These are phyloP conservation scores for Vigna reflexopilosa DNA, from an alignment of 306 rosid genomes.

Conservation along the genomic window DNA sequence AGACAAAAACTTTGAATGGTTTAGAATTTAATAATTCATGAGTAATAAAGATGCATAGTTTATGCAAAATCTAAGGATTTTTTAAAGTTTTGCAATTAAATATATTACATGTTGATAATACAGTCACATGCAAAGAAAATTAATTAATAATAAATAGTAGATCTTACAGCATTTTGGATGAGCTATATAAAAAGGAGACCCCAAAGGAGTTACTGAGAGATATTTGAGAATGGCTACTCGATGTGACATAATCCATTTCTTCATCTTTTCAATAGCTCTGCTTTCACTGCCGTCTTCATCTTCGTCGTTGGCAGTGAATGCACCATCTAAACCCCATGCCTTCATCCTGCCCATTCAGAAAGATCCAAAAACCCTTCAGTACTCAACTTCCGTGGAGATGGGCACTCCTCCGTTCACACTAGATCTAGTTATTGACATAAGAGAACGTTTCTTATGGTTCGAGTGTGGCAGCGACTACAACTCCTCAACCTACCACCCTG, in stretches of 20 bases:
- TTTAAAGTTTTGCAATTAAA: too few species aligned
- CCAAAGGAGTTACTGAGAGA: too few species aligned
- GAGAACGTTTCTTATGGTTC: slow-evolving; percentile 52
- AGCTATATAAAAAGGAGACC: not conserved
- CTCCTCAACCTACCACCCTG: slow-evolving; percentile 41
- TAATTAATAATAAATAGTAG: not conserved
- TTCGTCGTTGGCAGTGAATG: slow-evolving; percentile 11
- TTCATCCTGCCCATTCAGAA: slow-evolving; percentile 47
- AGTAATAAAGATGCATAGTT: too few species aligned
- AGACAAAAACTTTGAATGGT: too few species aligned
- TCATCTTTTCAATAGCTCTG: slow-evolving; percentile 19
- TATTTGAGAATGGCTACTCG: not conserved
- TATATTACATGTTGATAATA: too few species aligned
- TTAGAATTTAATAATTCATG: too few species aligned
- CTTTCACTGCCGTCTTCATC: not conserved
- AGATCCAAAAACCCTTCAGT: slow-evolving; percentile 47
- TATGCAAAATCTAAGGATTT: too few species aligned
- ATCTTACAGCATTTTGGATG: not conserved
- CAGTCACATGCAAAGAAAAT: too few species aligned
- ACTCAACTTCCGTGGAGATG: slow-evolving; percentile 39
- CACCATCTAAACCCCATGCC: not conserved
- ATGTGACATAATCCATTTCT: not conserved
- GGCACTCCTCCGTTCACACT: slow-evolving; percentile 45
- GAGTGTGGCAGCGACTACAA: slow-evolving; percentile 41
- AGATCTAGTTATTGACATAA: slow-evolving; percentile 42